Evolutionary conservation across 106 monocot genomes (phyloP), one percentile per base, ranked within the genome.

Genomic region (Agapanthus africanus): DNA sequence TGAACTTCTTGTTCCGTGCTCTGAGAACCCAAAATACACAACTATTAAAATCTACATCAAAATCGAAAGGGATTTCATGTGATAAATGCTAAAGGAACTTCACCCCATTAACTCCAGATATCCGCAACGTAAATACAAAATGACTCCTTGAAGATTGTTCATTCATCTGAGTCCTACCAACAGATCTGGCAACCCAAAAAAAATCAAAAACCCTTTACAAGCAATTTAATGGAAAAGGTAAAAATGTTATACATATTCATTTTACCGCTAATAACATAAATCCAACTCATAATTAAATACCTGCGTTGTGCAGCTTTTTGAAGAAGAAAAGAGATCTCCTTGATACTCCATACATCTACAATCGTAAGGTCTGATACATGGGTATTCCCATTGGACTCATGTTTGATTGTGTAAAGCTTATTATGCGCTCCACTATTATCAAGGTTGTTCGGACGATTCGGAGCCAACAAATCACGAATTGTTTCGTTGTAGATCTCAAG

Each of bases 401-500:
- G 97, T 66, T 88, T 92, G 19, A 97, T 97, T 1, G 83, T 61
- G 44, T 87, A 86, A 28, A 81, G 90, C 54, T 95, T 91, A 37
- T 70, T 68, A 64, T 15, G 21, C 19, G 61, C 22, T 70, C 50
- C 47, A 81, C 38, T 74, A 11, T 36, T 11, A 38, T 92, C 91
- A 32, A 54, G 11, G 39, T 54, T 73, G 59, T 50, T 35, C 16
- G 75, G 6, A 8, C 77, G 75, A 26, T 41, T 70, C 3, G 82
- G 63, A 27, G 71, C 56, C 52, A 92, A 73, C 46, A 97, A 75
- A 76, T 97, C 91, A 64, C 88, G 84, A 21, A 97, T 80, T 25
- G 91, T 89, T 70, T 97, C 97, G 73, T 97, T 91, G 56, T 97
- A 97, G 40, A 97, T 92, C 44, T 97, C 97, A 28, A 97, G 64